Evolutionary conservation across 768 basidiomycete species (phyloP), one percentile per base, ranked within the genome.

Genomic region (Rickenella mellea): DNA sequence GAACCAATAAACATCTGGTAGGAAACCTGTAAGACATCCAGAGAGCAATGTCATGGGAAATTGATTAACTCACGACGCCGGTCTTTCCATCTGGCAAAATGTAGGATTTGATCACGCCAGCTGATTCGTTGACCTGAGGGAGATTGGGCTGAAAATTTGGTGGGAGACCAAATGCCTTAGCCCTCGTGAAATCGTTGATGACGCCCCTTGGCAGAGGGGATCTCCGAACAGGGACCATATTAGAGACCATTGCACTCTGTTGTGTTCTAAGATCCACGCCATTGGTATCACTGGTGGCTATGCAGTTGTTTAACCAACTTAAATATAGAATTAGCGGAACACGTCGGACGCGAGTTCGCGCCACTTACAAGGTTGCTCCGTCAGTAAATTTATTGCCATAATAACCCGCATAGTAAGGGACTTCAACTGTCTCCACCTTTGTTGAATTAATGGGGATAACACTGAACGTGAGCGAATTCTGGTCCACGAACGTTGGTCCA

Each of bases 261-360:
- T 9, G 26, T 19, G 28, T 25, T 41, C 61, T 65, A 49, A 63
- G 48, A 46, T 78, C 73, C 12, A 70, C 56, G 2, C 75, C 76
- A 49, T 78, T 78, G 12, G 76, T 78, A 17, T 21, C 42, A 1
- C 50, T 45, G 31, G 63, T 73, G 0, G 72, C 74, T 12, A 64
- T 74, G 53, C 79, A 81, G 49, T 81, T 81, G 44, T 60, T 64
- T 1, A 49, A 60, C 77, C 78, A 81, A 66, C 76, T 80, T 47
- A 6, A 17, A 24, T n/a, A n/a, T n/a, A n/a, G n/a, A n/a, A 30
- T 11, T 12, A 14, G 36, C 11, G 36, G 20, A 31, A 12, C 51
- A 40, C 47, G 36, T 17, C 37, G 11, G 41, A n/a, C 12, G 25
- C 39, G 15, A 11, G 20, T 30, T 1, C 29, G 12, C 44, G 17